Evolutionary conservation across 352 stramenopile species (phyloP).

Genomic region (Blastocystis sp.): DNA sequence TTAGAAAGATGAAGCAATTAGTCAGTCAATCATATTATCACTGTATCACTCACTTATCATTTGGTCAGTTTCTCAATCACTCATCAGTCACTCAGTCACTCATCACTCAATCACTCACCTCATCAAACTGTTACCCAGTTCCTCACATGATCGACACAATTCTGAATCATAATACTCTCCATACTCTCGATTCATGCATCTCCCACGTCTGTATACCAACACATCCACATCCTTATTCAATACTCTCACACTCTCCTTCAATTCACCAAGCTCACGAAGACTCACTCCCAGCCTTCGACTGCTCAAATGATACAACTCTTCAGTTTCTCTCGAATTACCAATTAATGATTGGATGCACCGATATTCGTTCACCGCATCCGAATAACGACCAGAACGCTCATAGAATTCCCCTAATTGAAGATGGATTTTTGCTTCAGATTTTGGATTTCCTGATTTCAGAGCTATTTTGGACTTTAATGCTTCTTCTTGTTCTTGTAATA

Average conservation of each 20-base stretch:
- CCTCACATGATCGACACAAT: constrained; percentile 5
- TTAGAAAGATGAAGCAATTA: no score
- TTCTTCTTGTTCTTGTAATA: not conserved
- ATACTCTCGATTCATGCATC: not conserved
- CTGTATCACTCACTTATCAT: not conserved
- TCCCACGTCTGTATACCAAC: not conserved
- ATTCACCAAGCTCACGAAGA: constrained; percentile 12
- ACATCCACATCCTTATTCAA: constrained; percentile 58
- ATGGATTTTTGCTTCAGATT: not conserved
- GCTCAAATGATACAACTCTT: constrained; percentile 5
- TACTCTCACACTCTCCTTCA: not conserved
- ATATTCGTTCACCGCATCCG: not conserved
- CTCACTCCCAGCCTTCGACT: not conserved
- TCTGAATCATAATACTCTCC: constrained; percentile 20
- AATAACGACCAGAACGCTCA: not conserved
- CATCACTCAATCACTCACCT: no score
- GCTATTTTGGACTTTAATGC: not conserved
- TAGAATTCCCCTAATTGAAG: constrained; percentile 19
- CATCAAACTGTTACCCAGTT: constrained; percentile 32
- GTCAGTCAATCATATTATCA: no score
- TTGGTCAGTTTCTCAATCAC: no score
- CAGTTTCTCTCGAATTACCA: not conserved
- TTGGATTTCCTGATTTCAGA: not conserved
- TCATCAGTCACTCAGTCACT: no score
- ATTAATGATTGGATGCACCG: not conserved